Evolutionary conservation across 1,139 yeast species (phyloP).

Genomic region (Candida freyschussii): DNA sequence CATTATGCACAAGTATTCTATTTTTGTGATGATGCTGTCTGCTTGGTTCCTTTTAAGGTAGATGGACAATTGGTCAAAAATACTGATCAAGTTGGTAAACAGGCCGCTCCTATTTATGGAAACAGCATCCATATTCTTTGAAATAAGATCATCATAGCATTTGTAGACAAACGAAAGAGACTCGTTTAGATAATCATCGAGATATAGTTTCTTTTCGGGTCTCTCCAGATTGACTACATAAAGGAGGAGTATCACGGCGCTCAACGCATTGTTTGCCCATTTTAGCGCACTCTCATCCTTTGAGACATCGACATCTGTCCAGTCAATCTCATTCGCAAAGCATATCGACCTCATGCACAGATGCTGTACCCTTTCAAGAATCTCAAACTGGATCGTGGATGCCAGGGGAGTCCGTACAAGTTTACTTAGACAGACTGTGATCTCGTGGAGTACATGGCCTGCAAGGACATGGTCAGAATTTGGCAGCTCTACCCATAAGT

Average conservation of each 20-base stretch:
- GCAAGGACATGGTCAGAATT: slow-evolving; percentile 17
- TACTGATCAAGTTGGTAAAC: slow-evolving; percentile 16
- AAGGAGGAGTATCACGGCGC: slow-evolving; percentile 39
- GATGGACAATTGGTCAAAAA: slow-evolving; percentile 17
- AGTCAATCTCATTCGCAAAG: slow-evolving; percentile 21
- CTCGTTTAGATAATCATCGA: slow-evolving; percentile 40
- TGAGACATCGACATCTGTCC: slow-evolving; percentile 11
- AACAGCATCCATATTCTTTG: slow-evolving; percentile 21
- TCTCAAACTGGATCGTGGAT: slow-evolving; percentile 19
- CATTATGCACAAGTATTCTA: slow-evolving; percentile 44
- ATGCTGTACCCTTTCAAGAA: slow-evolving; percentile 27
- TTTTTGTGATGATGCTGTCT: slow-evolving; percentile 43
- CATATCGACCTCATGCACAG: slow-evolving; percentile 25
- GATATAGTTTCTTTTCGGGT: slow-evolving; percentile 38
- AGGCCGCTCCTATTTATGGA: slow-evolving; percentile 2
- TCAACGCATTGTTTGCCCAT: slow-evolving; percentile 29
- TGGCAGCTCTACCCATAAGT: slow-evolving; percentile 24
- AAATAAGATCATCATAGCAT: slow-evolving; percentile 33
- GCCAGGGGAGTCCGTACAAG: slow-evolving; percentile 16
- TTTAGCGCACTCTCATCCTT: slow-evolving; percentile 1
- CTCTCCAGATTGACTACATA: slow-evolving; percentile 37
- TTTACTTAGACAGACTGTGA: slow-evolving; percentile 24
- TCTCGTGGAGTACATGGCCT: slow-evolving; percentile 14
- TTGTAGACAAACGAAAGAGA: slow-evolving; percentile 38
- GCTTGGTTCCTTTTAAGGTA: slow-evolving; percentile 26